A percentile compares a stretch with the other conserved stretches of the same genome.
Evolutionary conservation across 176 grass and related monocot species (phyloP).

Genomic region (Rhynchospora breviuscula): DNA sequence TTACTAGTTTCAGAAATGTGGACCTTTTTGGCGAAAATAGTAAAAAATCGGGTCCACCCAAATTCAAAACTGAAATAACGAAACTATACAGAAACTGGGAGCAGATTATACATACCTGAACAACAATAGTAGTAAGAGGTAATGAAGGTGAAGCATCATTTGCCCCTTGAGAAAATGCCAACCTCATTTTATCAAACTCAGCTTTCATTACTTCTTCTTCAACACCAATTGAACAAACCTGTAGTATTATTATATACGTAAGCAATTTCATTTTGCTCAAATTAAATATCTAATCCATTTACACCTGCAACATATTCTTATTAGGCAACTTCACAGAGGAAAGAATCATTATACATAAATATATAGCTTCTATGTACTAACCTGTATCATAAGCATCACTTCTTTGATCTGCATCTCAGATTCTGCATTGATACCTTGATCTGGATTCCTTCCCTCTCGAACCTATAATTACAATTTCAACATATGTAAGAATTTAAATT

Average conservation of each 20-base stretch:
- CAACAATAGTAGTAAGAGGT: slow-evolving; percentile 77
- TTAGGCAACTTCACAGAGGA: neutral
- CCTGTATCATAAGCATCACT: slow-evolving; percentile 98
- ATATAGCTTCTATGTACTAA: slow-evolving; percentile 24
- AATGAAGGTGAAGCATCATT: slow-evolving; percentile 50
- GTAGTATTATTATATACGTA: slow-evolving; percentile 1
- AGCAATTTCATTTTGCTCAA: slow-evolving; percentile 7
- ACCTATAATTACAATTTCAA: slow-evolving; percentile 48
- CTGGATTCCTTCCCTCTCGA: slow-evolving; percentile 70
- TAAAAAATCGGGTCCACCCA: neutral
- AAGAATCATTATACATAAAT: too few species aligned
- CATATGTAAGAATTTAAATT: neutral
- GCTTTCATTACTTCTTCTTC: slow-evolving; percentile 72
- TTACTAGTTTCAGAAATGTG: neutral
- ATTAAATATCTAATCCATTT: neutral
- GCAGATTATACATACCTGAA: slow-evolving; percentile 50
- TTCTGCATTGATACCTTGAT: slow-evolving; percentile 31
- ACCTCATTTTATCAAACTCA: slow-evolving; percentile 74
- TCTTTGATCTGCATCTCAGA: slow-evolving; percentile 50
- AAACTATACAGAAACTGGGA: neutral
- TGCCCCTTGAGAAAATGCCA: slow-evolving; percentile 41
- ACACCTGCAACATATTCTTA: neutral
- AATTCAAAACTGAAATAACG: neutral
- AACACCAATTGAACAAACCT: slow-evolving; percentile 81
- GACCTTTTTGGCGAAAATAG: neutral